Evolutionary conservation across 2,329 filamentous ascomycete genomes (phyloP).

Genomic region (Nemania serpens): DNA sequence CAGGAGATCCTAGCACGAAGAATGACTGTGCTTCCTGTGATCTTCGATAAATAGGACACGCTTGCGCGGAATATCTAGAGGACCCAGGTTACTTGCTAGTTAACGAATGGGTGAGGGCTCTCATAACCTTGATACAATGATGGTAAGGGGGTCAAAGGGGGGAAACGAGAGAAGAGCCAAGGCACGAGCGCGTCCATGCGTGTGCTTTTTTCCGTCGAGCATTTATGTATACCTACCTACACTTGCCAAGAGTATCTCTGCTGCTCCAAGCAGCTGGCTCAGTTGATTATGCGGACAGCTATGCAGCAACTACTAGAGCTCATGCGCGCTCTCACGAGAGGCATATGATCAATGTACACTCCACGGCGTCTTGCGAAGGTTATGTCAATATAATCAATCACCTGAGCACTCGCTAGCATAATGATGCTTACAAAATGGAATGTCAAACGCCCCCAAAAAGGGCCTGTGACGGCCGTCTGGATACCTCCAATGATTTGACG

Average conservation of each 20-base stretch:
- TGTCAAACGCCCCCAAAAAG: not conserved
- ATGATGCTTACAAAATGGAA: conserved; percentile 5
- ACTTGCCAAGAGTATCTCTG: not conserved
- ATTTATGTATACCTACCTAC: not conserved
- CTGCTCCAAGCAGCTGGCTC: not conserved
- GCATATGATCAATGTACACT: not conserved
- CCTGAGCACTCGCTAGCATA: not conserved
- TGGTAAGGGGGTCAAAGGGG: not conserved
- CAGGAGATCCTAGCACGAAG: not conserved
- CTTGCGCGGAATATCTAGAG: not conserved
- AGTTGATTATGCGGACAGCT: not conserved
- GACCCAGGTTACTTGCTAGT: not conserved
- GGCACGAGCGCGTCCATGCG: not conserved
- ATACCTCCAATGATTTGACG: not conserved
- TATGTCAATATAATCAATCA: not conserved
- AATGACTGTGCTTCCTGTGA: not conserved
- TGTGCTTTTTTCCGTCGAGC: conserved; percentile 2
- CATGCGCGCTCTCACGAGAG: not conserved
- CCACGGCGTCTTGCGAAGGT: not conserved
- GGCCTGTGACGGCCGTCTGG: not conserved
- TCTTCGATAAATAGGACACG: not conserved
- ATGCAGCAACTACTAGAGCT: not conserved
- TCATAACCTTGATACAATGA: not conserved
- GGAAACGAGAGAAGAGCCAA: conserved; percentile 9
- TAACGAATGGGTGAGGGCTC: not conserved